Percentiles rank a stretch among this genome's conserved stretches.
phyloP scores from a whole-genome alignment of 1,284 basidiomycete genomes.

The Kalmanozyma brasiliensis region DNA sequence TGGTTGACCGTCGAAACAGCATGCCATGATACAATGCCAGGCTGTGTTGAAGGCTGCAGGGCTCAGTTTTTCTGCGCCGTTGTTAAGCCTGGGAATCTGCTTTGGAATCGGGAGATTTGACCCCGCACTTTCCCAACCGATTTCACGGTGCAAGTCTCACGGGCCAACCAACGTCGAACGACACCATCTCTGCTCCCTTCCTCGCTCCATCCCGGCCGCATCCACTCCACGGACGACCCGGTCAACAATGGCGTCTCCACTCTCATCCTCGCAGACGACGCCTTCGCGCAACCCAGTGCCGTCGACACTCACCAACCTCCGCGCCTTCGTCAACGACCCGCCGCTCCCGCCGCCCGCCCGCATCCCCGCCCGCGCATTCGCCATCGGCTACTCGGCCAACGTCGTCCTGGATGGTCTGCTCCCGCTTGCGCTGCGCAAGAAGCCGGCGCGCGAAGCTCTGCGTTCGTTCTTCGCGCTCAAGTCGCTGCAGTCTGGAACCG shows the following conservation, averaged over 20 bases:
- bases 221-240: neutral
- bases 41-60: too few species aligned
- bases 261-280: constrained; percentile 36
- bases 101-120: too few species aligned
- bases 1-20: too few species aligned
- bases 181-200: neutral
- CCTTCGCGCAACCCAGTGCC: constrained; percentile 24
- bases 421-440: constrained; percentile 43
- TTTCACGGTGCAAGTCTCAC: constrained; percentile 4
- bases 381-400: constrained; percentile 45
- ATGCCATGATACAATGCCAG: too few species aligned
- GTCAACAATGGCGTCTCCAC: constrained; percentile 30
- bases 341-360: constrained; percentile 38
- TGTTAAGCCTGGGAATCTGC: too few species aligned
- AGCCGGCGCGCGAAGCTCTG: constrained; percentile 35
- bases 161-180: constrained; percentile 6
- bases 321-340: constrained; percentile 15
- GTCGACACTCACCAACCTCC: constrained; percentile 11
- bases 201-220: neutral
- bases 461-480: constrained; percentile 29
- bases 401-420: constrained; percentile 44
- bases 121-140: neutral
- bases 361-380: constrained; percentile 33
- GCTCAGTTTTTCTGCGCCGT: too few species aligned
- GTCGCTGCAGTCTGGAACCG: constrained; percentile 33